A percentile compares a stretch with the other conserved stretches of the same genome.
These are phyloP conservation scores for Aquilaria sinensis DNA, from an alignment of 345 rosid species.

Conservation along the genomic window DNA sequence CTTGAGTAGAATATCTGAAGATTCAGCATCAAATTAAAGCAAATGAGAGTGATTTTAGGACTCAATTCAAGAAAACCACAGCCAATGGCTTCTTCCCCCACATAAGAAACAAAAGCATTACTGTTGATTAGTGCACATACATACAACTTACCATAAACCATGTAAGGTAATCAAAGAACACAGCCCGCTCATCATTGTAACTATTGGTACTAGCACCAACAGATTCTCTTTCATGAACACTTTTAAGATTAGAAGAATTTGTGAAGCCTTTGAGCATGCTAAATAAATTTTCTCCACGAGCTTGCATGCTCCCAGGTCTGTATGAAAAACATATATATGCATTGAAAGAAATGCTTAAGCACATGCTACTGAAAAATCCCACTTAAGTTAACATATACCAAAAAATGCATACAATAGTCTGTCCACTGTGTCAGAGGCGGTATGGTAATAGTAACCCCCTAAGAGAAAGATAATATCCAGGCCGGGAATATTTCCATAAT, in stretches of 20 bases:
- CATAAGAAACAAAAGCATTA: too few species aligned
- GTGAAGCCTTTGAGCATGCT: slow-evolving; percentile 70
- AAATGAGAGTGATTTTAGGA: slow-evolving; percentile 1
- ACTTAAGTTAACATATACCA: slow-evolving; percentile 39
- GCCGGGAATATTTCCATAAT: slow-evolving; percentile 86
- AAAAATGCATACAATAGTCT: slow-evolving; percentile 91
- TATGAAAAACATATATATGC: slow-evolving; percentile 21
- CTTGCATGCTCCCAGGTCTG: slow-evolving; percentile 99
- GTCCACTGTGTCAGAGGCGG: slow-evolving; percentile 89
- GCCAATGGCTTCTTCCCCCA: too few species aligned
- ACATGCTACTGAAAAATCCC: slow-evolving; percentile 16
- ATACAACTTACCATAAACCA: slow-evolving; percentile 52
- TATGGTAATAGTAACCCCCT: slow-evolving; percentile 98
- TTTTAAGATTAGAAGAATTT: slow-evolving; percentile 65
- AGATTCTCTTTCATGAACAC: slow-evolving; percentile 49
- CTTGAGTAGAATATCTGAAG: slow-evolving; percentile 76
- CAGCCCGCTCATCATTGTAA: slow-evolving; percentile 54
- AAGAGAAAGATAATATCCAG: slow-evolving; percentile 93
- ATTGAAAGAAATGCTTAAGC: slow-evolving; percentile 26
- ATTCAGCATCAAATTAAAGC: slow-evolving; percentile 18
- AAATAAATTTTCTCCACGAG: slow-evolving; percentile 89
- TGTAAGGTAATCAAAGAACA: slow-evolving; percentile 93
- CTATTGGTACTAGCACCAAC: slow-evolving; percentile 26
- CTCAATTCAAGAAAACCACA: too few species aligned
- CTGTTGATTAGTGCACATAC: background rate